These are phyloP conservation scores for Cyclostephanos tholiformis DNA, from an alignment of 108 stramenopile genomes.

Conservation along the genomic window DNA sequence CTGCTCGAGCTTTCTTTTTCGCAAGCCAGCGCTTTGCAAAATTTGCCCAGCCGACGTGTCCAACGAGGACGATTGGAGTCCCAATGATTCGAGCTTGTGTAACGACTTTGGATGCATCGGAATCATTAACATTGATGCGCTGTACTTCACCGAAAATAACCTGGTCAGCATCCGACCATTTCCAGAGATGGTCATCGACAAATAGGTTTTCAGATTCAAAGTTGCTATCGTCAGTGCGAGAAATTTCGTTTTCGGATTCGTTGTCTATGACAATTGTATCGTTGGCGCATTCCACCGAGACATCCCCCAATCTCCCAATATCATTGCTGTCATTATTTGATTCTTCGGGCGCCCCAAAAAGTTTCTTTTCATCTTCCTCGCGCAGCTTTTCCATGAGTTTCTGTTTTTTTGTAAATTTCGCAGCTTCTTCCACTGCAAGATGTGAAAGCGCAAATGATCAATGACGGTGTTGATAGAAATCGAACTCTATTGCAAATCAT, in stretches of 20 bases:
- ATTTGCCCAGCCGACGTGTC: conserved; percentile 76
- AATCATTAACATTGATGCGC: conserved; percentile 61
- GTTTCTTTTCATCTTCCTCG: conserved; percentile 48
- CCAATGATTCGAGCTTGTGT: conserved; percentile 67
- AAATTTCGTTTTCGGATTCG: conserved; percentile 8
- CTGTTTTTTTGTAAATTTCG: conserved; percentile 27
- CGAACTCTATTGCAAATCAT: conserved; percentile 6
- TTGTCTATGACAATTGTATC: conserved; percentile 1
- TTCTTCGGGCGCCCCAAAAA: conserved; percentile 33
- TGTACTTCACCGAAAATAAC: conserved; percentile 56
- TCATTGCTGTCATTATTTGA: neutral
- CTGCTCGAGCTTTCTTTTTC: conserved; percentile 16
- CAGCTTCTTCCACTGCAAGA: conserved; percentile 47
- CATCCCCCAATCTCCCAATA: neutral
- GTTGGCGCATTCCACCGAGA: conserved; percentile 4
- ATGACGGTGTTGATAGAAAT: neutral
- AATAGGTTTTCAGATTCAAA: conserved; percentile 7
- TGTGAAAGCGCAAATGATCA: conserved; percentile 4
- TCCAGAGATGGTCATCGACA: conserved; percentile 33
- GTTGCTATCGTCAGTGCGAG: conserved; percentile 1
- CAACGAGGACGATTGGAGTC: conserved; percentile 69
- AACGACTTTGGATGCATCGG: conserved; percentile 47
- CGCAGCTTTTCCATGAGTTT: conserved; percentile 45
- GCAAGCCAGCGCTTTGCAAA: conserved; percentile 76
- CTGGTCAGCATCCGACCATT: conserved; percentile 55